phyloP scores from a whole-genome alignment of 2,329 filamentous ascomycete genomes.

The Microdochium trichocladiopsis region DNA sequence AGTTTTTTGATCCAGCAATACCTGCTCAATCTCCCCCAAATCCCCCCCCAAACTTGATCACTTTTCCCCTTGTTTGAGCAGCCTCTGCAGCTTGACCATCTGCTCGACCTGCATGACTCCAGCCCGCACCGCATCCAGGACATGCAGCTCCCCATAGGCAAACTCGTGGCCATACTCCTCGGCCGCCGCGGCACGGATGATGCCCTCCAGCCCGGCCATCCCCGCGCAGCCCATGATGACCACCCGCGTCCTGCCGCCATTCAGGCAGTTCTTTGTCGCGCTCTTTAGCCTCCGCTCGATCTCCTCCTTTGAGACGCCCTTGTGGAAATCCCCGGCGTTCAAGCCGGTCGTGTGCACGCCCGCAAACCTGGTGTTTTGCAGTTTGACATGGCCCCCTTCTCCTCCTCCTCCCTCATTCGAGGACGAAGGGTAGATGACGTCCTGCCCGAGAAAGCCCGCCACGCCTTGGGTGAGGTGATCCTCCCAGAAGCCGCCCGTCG shows the following conservation, averaged over 20 bases:
- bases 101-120: constrained; percentile 58
- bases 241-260: constrained; percentile 48
- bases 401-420: no score
- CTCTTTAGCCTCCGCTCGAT: constrained; percentile 60
- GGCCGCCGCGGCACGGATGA: constrained; percentile 62
- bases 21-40: no score
- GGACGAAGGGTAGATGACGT: constrained; percentile 9
- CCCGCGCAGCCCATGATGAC: constrained; percentile 86
- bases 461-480: constrained; percentile 62
- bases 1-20: no score
- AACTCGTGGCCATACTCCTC: constrained; percentile 55
- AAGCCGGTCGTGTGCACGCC: constrained; percentile 80
- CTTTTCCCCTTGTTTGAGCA: constrained; percentile 13
- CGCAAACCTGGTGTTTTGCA: constrained; percentile 50
- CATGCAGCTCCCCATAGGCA: constrained; percentile 48
- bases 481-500: constrained; percentile 82
- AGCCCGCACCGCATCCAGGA: constrained; percentile 75
- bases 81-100: constrained; percentile 33
- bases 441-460: constrained; percentile 50
- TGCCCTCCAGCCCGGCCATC: constrained; percentile 78
- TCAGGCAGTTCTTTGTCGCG: constrained; percentile 61
- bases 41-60: no score
- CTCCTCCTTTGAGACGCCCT: constrained; percentile 53
- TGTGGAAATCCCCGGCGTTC: constrained; percentile 73
- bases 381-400: constrained; percentile 14